Conservation (phyloP, 352 stramenopile genomes). For the Phytophthora nicotianae region DNA sequence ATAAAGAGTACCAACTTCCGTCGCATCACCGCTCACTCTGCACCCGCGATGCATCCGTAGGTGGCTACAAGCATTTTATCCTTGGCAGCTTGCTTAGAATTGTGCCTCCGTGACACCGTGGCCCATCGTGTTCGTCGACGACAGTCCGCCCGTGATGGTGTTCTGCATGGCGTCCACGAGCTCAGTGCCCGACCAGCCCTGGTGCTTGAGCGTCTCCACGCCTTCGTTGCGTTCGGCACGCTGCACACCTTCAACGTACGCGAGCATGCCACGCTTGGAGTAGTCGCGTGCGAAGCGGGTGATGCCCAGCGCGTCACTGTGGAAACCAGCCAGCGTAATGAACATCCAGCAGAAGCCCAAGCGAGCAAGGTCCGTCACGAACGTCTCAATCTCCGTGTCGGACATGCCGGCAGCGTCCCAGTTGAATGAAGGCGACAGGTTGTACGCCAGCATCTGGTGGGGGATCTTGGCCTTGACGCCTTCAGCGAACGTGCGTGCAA, state of each 20-base stretch:
- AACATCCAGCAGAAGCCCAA: slow-evolving; percentile 99
- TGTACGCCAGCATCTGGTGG: slow-evolving; percentile 98
- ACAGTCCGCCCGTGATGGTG: slow-evolving; percentile 94
- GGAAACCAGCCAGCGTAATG: slow-evolving; percentile 98
- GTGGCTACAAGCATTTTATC: slow-evolving; percentile 14
- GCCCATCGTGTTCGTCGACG: slow-evolving; percentile 97
- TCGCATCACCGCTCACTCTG: slow-evolving; percentile 14
- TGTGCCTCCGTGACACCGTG: slow-evolving; percentile 97
- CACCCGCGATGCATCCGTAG: too few species aligned
- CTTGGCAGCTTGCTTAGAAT: slow-evolving; percentile 76
- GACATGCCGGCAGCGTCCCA: slow-evolving; percentile 97
- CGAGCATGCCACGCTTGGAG: slow-evolving; percentile 92
- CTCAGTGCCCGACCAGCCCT: slow-evolving; percentile 97
- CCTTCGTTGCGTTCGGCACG: slow-evolving; percentile 93
- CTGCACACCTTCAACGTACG: slow-evolving; percentile 98
- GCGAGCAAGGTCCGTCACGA: slow-evolving; percentile 95
- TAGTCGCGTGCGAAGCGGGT: slow-evolving; percentile 94
- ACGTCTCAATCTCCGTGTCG: slow-evolving; percentile 93
- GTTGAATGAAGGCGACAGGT: slow-evolving; percentile 98
- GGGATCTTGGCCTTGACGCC: slow-evolving; percentile 92
- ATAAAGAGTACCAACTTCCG: slow-evolving; percentile 23
- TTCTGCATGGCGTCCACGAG: slow-evolving; percentile 97
- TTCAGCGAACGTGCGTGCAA: slow-evolving; percentile 94
- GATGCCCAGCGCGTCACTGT: slow-evolving; percentile 96
- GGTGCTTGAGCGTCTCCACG: slow-evolving; percentile 97